These are phyloP conservation scores for Metschnikowia matae DNA, from an alignment of 805 yeast species.

Conservation along the genomic window DNA sequence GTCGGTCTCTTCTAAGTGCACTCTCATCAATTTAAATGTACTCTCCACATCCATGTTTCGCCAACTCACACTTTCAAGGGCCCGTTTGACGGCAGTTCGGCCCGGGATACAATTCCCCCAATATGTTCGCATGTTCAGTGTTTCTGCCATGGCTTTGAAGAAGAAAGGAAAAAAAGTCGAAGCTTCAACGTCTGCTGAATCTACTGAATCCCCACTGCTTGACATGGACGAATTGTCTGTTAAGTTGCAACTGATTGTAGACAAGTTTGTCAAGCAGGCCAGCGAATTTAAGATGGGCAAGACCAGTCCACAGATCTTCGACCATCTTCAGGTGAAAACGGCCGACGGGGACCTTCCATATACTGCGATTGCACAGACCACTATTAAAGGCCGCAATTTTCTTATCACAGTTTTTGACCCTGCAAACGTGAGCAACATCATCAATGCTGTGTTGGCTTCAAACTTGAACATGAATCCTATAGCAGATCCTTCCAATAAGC, in stretches of 20 bases:
- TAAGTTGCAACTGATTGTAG: slow-evolving; percentile 47
- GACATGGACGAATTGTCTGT: slow-evolving; percentile 36
- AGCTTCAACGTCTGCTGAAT: slow-evolving; percentile 5
- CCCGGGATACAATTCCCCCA: neutral
- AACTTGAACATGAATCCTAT: slow-evolving; percentile 78
- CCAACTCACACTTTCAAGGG: neutral
- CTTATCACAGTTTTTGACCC: slow-evolving; percentile 88
- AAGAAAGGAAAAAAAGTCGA: slow-evolving; percentile 13
- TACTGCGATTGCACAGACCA: slow-evolving; percentile 66
- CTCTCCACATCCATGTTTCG: neutral
- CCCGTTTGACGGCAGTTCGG: neutral
- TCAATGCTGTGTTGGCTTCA: slow-evolving; percentile 66
- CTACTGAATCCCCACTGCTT: slow-evolving; percentile 6
- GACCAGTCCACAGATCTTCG: slow-evolving; percentile 63
- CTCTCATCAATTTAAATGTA: neutral
- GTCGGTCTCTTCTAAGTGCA: neutral
- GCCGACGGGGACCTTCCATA: slow-evolving; percentile 48
- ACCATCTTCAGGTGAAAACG: slow-evolving; percentile 49
- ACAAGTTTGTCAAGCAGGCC: slow-evolving; percentile 50
- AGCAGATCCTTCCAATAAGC: slow-evolving; percentile 66
- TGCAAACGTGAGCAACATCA: slow-evolving; percentile 59
- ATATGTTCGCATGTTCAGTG: neutral
- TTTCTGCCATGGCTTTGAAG: slow-evolving; percentile 10
- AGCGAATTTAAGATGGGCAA: slow-evolving; percentile 67
- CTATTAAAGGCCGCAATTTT: slow-evolving; percentile 64